Base-by-base conservation (phyloP, 2,329 filamentous ascomycete species). In the Hypoxylon sp. region DNA sequence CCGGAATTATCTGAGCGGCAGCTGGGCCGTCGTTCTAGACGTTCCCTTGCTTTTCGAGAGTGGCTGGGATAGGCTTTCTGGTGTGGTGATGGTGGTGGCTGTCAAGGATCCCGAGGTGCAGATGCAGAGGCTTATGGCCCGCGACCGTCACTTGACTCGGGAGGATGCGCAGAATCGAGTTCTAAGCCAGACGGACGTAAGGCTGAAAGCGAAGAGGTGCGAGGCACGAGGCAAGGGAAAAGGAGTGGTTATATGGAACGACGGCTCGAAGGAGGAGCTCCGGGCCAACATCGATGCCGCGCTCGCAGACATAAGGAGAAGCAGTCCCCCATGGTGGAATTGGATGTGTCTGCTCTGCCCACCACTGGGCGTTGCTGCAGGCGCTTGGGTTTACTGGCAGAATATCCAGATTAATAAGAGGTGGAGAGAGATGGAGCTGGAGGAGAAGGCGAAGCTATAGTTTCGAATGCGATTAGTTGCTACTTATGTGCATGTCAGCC, bases 41-140 rank as follows among this genome's bases (percentile, higher is more conserved):
- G 90, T 99, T 7, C 96, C 96, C 53, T 82, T 99, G 56, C 84
- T 99, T 42, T 97, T 97, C 73, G 96, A 99, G 83, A 91, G 89
- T 71, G 88, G 89, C 2, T 89, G 97, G 79, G 96, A 99, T 78
- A 82, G 88, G 40, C 87, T 97, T 70, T 97, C 94, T 75, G 93
- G 93, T 3, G 89, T 89, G 0, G 91, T 97, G 14, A 80, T 97
- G 64, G 93, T 99, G 0, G 95, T 98, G 1, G 93, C 91, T 0
- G 93, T 98, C 18, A 83, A 81, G 9, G 92, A 97, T 71, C 90
- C 92, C 0, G 86, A 84, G 66, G 85, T 94, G 48, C 96, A 99
- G 83, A 95, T 97, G 86, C 80, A 85, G 74, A 83, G 96, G 61
- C 79, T 99, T 63, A 85, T 89, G 71, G 88, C 86, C 14, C 82